Conservation (phyloP, 495 filamentous ascomycete genomes). For the Cercophora samala region DNA sequence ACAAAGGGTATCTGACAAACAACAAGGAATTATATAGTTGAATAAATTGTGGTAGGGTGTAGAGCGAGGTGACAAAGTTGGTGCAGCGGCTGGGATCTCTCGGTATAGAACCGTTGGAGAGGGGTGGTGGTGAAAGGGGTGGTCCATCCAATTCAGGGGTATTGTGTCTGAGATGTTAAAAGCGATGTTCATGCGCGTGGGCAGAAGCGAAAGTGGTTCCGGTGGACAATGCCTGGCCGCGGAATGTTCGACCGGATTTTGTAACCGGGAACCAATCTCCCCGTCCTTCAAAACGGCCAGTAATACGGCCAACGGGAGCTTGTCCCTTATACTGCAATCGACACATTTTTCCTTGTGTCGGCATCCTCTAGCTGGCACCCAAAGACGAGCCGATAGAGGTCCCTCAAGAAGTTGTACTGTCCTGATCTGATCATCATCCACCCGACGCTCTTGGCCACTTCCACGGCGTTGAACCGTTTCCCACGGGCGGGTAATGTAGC, state of each 20-base stretch:
- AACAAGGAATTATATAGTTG: neutral
- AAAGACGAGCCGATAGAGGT: conserved; percentile 81
- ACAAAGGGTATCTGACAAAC: neutral
- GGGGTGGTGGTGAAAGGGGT: neutral
- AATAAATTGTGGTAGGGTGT: neutral
- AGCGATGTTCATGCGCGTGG: neutral
- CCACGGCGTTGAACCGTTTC: conserved; percentile 58
- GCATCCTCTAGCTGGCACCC: conserved; percentile 77
- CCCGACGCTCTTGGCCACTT: conserved; percentile 70
- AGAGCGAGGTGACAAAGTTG: neutral
- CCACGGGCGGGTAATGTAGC: conserved; percentile 52
- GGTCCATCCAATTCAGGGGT: neutral
- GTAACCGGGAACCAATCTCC: neutral
- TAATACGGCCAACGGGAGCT: neutral
- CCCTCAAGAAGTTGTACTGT: conserved; percentile 69
- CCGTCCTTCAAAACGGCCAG: too few relatives aligned
- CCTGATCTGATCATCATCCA: conserved; percentile 57
- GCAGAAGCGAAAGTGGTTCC: neutral
- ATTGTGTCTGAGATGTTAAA: neutral
- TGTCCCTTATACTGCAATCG: conserved; percentile 41
- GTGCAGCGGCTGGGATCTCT: neutral
- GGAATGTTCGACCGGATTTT: neutral
- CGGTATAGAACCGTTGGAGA: neutral
- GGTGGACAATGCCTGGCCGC: neutral
- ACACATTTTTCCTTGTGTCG: conserved; percentile 50